These are phyloP conservation scores for Lentinus brumalis DNA, from an alignment of 768 basidiomycete genomes.

Conservation along the genomic window DNA sequence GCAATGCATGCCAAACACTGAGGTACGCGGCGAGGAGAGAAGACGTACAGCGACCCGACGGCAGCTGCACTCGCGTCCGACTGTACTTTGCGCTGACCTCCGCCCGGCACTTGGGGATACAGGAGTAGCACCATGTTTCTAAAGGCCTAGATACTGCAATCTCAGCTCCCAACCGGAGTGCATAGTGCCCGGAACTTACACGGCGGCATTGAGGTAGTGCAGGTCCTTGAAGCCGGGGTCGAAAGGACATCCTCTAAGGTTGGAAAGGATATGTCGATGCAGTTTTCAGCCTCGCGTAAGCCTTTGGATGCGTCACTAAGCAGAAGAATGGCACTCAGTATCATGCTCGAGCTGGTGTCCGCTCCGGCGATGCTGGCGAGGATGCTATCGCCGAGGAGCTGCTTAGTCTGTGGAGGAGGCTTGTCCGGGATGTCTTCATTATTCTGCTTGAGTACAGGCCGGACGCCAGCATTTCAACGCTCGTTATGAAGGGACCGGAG, in stretches of 20 bases:
- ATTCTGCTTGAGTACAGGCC: conserved; percentile 2
- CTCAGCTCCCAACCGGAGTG: neutral
- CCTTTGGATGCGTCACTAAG: conserved; percentile 22
- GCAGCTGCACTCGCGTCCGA: conserved; percentile 26
- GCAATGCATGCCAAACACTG: no score
- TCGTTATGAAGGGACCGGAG: no score
- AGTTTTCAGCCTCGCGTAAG: conserved; percentile 20
- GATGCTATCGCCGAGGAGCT: conserved; percentile 15
- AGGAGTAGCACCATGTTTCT: conserved; percentile 1
- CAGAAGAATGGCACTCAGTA: conserved; percentile 29
- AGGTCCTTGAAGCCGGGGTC: conserved; percentile 24
- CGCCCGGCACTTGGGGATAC: neutral
- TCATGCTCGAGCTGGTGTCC: conserved; percentile 29
- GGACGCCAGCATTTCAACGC: no score
- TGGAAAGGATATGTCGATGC: conserved; percentile 31
- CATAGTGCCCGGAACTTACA: conserved; percentile 24
- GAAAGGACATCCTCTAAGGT: conserved; percentile 22
- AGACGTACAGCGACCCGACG: conserved; percentile 34
- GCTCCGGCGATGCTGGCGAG: conserved; percentile 32
- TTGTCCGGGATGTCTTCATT: conserved; percentile 17
- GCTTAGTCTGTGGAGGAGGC: neutral
- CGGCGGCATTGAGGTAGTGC: conserved; percentile 36
- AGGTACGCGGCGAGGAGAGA: no score
- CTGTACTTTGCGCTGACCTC: neutral
- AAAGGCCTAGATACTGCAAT: no score